These are phyloP conservation scores for Penicillium daleae DNA, from an alignment of 495 filamentous ascomycete genomes.

Conservation along the genomic window DNA sequence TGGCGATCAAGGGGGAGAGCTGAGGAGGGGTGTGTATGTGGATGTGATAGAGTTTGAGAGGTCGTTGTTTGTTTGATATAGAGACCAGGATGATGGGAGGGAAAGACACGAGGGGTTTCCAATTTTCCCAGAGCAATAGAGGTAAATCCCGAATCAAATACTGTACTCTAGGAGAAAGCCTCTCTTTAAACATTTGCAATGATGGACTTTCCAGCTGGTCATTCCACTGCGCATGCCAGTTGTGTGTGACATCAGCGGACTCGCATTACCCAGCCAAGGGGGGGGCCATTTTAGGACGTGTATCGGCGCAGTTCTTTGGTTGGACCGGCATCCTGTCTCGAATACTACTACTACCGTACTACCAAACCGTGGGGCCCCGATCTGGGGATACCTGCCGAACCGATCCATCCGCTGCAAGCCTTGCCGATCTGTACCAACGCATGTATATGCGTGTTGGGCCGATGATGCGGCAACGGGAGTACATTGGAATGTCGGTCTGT, in stretches of 20 bases:
- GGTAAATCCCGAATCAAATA: background rate
- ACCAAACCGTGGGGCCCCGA: background rate
- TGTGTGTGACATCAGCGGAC: conserved; percentile 1
- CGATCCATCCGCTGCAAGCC: background rate
- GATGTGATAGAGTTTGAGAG: background rate
- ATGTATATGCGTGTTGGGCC: background rate
- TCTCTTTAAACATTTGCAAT: background rate
- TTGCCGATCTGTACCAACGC: background rate
- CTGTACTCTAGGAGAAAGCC: background rate
- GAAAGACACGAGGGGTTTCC: background rate
- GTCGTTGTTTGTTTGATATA: background rate
- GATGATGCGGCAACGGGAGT: background rate
- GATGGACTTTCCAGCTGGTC: background rate
- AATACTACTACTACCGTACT: too few species aligned
- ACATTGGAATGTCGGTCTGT: background rate
- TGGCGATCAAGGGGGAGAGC: conserved; percentile 4
- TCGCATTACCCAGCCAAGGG: background rate
- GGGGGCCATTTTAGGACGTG: background rate
- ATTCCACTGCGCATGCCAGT: conserved; percentile 3
- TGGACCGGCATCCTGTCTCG: background rate
- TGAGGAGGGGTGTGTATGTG: background rate
- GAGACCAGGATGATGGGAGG: background rate
- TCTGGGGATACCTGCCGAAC: background rate
- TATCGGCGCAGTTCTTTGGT: background rate
- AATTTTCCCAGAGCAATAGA: background rate